Base-by-base conservation (phyloP, 257 asterid species). In the Solanum sparsipilum region DNA sequence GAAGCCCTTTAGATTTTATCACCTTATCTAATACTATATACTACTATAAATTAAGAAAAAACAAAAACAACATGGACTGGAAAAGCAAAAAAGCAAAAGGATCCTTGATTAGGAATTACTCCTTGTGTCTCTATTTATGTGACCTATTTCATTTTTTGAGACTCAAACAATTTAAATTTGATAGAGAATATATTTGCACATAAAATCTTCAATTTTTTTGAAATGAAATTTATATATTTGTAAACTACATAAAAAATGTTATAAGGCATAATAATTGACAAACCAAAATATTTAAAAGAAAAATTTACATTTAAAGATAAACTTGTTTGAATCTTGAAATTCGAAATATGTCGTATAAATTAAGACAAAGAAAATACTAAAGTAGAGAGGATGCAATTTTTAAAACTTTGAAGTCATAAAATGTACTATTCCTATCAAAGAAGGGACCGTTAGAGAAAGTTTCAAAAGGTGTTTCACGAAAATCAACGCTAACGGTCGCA, bases 151-250 rank as follows among this genome's bases (percentile, higher is more conserved):
- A 52, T 6, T 18, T 48, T 52, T 6, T 1, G 4, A 52, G 2
- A 52, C 0, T 52, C n/a, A 6, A 18, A 52, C 0, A 18, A 0
- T 52, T 52, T 52, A 52, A 52, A 0, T 52, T 52, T 18, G 1
- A 52, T 6, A 52, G n/a, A 52, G 9, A 52, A 6, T 44, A 44
- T 44, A 44, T 52, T 52, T 52, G 0, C 9, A 52, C 4, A 18
- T 52, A 1, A 52, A 52, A 52, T 6, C 3, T 52, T 52, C 0
- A 5, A 48, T 16, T 16, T 52, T 52, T 52, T 2, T 2, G 1
- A 16, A 52, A 52, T 2, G 1, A 52, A 7, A 52, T 16, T 6
- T 6, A 52, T 16, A 52, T 52, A 52, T 52, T 46, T 16, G 9
- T 16, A 52, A 18, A 18, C 4, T 52, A 52, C 0, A 0, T 52